These are phyloP conservation scores for Fusarium albidum DNA, from an alignment of 2,329 filamentous ascomycete species.

Conservation along the genomic window DNA sequence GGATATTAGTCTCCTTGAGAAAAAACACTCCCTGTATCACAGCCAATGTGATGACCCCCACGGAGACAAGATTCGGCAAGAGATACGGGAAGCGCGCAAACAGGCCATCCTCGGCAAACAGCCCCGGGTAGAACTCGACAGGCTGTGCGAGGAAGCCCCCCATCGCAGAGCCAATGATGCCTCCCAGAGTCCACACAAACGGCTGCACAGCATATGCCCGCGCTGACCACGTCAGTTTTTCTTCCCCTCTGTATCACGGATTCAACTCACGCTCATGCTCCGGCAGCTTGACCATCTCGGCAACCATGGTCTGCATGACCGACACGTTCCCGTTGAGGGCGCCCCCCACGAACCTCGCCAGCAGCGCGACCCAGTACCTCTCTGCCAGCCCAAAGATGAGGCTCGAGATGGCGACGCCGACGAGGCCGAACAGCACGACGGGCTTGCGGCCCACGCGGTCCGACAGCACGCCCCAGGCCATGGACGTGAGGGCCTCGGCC, in stretches of 20 bases:
- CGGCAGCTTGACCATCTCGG: conserved; percentile 87
- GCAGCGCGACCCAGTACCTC: conserved; percentile 79
- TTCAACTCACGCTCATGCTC: conserved; percentile 74
- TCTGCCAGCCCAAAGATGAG: conserved; percentile 83
- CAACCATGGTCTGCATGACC: conserved; percentile 86
- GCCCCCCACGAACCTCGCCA: conserved; percentile 86
- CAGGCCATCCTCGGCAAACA: conserved; percentile 55
- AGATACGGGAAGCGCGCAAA: conserved; percentile 72
- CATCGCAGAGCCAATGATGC: conserved; percentile 85
- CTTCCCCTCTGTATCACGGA: no score
- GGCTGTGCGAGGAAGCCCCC: conserved; percentile 77
- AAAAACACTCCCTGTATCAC: conserved; percentile 71
- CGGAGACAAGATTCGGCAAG: conserved; percentile 59
- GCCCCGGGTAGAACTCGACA: conserved; percentile 73
- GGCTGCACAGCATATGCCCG: conserved; percentile 87
- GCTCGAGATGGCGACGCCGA: conserved; percentile 80
- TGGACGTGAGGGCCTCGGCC: conserved; percentile 86
- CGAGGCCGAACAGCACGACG: conserved; percentile 75
- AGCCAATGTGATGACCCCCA: conserved; percentile 69
- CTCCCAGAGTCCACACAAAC: conserved; percentile 87
- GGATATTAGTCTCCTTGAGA: conserved; percentile 55
- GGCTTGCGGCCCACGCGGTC: conserved; percentile 75
- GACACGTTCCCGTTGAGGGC: conserved; percentile 90
- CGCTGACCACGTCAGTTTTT: conserved; percentile 20
- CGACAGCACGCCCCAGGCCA: conserved; percentile 58